These are phyloP conservation scores for Fusarium armeniacum DNA, from an alignment of 2,329 filamentous ascomycete genomes.

Conservation along the genomic window DNA sequence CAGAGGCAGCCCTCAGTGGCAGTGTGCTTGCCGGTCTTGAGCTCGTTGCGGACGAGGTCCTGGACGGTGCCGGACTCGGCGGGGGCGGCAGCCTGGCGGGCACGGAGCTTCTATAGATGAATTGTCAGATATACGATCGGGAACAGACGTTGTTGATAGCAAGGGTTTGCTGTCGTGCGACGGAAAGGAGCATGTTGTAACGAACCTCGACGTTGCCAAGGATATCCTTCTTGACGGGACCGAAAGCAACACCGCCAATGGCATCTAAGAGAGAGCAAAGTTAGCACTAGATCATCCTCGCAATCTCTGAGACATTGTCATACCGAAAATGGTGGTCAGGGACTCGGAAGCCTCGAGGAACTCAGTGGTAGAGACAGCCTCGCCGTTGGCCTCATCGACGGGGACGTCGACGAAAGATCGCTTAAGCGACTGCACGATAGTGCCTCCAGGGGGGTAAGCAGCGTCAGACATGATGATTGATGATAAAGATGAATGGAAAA, in stretches of 20 bases:
- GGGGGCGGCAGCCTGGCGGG: conserved; percentile 83
- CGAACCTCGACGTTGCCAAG: conserved; percentile 88
- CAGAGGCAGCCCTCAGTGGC: conserved; percentile 93
- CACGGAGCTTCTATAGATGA: conserved; percentile 81
- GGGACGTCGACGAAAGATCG: conserved; percentile 87
- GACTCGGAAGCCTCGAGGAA: conserved; percentile 94
- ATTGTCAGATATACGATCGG: conserved; percentile 37
- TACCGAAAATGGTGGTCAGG: conserved; percentile 88
- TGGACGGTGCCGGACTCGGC: conserved; percentile 87
- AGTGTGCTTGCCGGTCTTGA: conserved; percentile 88
- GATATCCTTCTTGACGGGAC: conserved; percentile 92
- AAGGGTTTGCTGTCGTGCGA: conserved; percentile 7
- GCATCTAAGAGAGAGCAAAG: conserved; percentile 62
- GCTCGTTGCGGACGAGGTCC: conserved; percentile 85
- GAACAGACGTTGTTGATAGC: too few relatives aligned
- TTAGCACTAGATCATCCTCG: conserved; percentile 21
- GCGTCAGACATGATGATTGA: conserved; percentile 64
- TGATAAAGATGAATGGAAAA: conserved; percentile 20
- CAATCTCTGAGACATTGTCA: not conserved
- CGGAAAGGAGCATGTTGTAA: conserved; percentile 7
- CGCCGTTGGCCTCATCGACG: conserved; percentile 78
- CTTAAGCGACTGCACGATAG: conserved; percentile 89
- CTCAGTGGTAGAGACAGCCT: conserved; percentile 84
- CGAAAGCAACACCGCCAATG: conserved; percentile 81
- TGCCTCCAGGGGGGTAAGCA: conserved; percentile 73